phyloP scores from a whole-genome alignment of 768 basidiomycete species.

The Amanita thiersii region DNA sequence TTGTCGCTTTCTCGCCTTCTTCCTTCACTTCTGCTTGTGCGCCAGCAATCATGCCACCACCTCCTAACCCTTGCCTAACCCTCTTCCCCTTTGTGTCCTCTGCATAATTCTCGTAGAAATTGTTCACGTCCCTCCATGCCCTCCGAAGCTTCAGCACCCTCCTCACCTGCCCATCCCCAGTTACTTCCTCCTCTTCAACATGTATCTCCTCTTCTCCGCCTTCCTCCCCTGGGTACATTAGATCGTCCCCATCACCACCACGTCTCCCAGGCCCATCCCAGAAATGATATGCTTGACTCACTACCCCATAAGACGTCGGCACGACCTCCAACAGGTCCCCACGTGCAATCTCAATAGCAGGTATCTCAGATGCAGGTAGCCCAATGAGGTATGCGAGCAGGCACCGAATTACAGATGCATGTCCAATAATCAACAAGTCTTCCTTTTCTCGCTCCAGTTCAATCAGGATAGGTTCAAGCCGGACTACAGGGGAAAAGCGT shows the following conservation, averaged over 20 bases:
- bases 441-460: constrained; percentile 93
- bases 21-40: background rate
- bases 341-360: constrained; percentile 93
- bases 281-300: constrained; percentile 85
- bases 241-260: constrained; percentile 20
- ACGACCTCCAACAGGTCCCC: constrained; percentile 95
- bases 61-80: constrained; percentile 19
- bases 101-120: constrained; percentile 88
- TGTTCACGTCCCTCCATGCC: constrained; percentile 50
- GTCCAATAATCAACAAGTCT: constrained; percentile 93
- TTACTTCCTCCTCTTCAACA: constrained; percentile 2
- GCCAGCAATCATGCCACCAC: constrained; percentile 1
- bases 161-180: constrained; percentile 20
- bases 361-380: constrained; percentile 91
- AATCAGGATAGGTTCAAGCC: constrained; percentile 86
- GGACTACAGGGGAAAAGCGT: constrained; percentile 42
- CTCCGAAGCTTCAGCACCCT: background rate
- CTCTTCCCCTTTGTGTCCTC: constrained; percentile 64
- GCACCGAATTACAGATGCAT: constrained; percentile 96
- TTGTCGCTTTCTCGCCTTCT: too few relatives aligned
- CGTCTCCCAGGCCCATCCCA: constrained; percentile 81
- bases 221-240: constrained; percentile 16
- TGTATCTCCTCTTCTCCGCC: constrained; percentile 12
- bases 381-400: constrained; percentile 91
- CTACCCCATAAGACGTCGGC: constrained; percentile 84